Evolutionary conservation across 2,329 filamentous ascomycete genomes (phyloP).

Genomic region (Colletotrichum simmondsii): DNA sequence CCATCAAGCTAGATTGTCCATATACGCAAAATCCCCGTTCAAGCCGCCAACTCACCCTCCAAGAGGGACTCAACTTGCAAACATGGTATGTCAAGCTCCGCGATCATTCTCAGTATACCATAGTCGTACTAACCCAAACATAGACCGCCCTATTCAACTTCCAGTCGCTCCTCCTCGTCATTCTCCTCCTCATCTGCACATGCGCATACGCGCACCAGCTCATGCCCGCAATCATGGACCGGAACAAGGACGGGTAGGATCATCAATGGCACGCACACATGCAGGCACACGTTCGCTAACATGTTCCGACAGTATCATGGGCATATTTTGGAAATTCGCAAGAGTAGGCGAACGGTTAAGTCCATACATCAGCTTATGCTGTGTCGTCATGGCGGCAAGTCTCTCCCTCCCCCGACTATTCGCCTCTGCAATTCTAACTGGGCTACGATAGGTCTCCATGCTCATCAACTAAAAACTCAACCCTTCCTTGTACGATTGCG

Average conservation of each 20-base stretch:
- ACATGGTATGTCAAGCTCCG: conserved; percentile 38
- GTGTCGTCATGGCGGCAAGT: conserved; percentile 89
- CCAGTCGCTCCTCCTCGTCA: conserved; percentile 92
- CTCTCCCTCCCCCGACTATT: not conserved
- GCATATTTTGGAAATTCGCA: conserved; percentile 96
- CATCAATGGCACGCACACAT: not conserved
- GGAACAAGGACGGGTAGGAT: conserved; percentile 87
- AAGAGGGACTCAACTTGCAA: conserved; percentile 29
- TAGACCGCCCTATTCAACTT: conserved; percentile 99
- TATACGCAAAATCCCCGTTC: not conserved
- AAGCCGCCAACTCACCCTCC: conserved; percentile 15
- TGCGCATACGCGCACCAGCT: conserved; percentile 93
- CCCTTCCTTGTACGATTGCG: not conserved
- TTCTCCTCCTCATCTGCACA: conserved; percentile 95
- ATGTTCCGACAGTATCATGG: conserved; percentile 68
- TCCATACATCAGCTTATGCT: conserved; percentile 95
- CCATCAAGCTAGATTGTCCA: conserved; percentile 11
- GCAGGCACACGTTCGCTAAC: conserved; percentile 26
- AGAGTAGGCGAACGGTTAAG: conserved; percentile 92
- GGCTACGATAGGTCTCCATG: conserved; percentile 12
- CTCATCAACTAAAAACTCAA: conserved; percentile 18
- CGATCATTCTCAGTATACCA: not conserved
- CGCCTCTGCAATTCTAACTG: not conserved
- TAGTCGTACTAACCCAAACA: conserved; percentile 8
- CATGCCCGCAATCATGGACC: conserved; percentile 89